Conservation (phyloP, 306 rosid genomes). For the Boehmeria nivea region DNA sequence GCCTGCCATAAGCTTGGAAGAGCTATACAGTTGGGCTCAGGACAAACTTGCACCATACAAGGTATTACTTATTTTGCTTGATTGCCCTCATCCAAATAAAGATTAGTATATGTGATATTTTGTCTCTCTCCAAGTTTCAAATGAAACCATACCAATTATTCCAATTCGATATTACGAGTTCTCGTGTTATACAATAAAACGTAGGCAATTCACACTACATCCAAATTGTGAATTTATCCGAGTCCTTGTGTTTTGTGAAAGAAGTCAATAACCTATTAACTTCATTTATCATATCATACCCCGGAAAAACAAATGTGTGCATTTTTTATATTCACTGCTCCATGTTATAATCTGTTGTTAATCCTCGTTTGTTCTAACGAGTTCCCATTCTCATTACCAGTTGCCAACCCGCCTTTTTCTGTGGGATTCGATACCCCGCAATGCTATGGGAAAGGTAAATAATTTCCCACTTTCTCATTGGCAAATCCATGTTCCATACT, state of each 20-base stretch:
- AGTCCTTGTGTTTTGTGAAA: too few relatives aligned
- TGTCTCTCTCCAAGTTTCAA: neutral
- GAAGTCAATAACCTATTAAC: too few relatives aligned
- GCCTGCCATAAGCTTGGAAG: constrained; percentile 56
- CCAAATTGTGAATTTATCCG: too few relatives aligned
- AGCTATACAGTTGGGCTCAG: constrained; percentile 68
- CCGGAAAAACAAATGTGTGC: too few relatives aligned
- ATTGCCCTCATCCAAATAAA: neutral
- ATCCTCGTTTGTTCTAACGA: too few relatives aligned
- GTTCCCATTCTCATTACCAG: constrained; percentile 44
- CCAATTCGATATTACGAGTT: neutral
- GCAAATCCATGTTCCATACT: neutral
- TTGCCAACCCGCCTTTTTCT: constrained; percentile 56
- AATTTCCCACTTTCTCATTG: constrained; percentile 8
- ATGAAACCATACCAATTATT: neutral
- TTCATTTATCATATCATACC: too few relatives aligned
- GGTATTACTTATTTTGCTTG: constrained; percentile 35
- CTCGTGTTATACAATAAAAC: neutral
- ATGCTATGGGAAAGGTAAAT: constrained; percentile 97
- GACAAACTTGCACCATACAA: constrained; percentile 91
- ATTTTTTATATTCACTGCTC: too few relatives aligned
- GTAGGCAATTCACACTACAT: too few relatives aligned
- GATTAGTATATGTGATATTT: neutral
- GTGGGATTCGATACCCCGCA: constrained; percentile 79
- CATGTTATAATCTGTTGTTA: too few relatives aligned